Evolutionary conservation across 2,329 filamentous ascomycete genomes (phyloP).

Genomic region (Emydomyces testavorans): DNA sequence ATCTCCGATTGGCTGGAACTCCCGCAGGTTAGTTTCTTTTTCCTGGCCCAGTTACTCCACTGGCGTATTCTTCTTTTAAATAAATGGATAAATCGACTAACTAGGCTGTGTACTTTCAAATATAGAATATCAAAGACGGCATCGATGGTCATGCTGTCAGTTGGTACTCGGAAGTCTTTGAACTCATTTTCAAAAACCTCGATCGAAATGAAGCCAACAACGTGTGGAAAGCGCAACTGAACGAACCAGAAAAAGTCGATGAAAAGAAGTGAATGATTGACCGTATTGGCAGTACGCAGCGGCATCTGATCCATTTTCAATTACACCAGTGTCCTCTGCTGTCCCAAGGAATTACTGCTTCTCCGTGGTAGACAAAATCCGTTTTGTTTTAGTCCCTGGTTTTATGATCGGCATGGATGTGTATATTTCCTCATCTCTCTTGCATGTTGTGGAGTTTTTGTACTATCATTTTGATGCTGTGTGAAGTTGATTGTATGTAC

Average conservation of each 20-base stretch:
- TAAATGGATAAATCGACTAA: constrained; percentile 18
- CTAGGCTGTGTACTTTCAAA: constrained; percentile 1
- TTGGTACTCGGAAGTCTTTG: constrained; percentile 92
- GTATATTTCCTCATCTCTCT: constrained; percentile 7
- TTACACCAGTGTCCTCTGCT: neutral
- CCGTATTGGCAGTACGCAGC: neutral
- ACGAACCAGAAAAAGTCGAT: constrained; percentile 35
- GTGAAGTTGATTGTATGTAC: constrained; percentile 3
- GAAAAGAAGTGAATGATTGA: constrained; percentile 9
- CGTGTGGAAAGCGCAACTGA: constrained; percentile 55
- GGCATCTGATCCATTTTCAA: neutral
- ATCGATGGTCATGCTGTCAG: constrained; percentile 81
- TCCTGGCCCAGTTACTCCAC: too few species aligned
- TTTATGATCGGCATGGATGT: constrained; percentile 9
- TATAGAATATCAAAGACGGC: constrained; percentile 92
- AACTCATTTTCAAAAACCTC: constrained; percentile 74
- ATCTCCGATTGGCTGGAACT: constrained; percentile 95
- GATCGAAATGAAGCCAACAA: constrained; percentile 62
- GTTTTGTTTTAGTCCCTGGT: neutral
- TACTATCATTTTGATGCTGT: constrained; percentile 3
- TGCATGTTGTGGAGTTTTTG: constrained; percentile 13
- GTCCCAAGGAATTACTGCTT: neutral
- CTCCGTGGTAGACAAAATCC: neutral
- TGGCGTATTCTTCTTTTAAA: constrained; percentile 2
- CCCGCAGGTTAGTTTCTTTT: constrained; percentile 68